These are phyloP conservation scores for Litsea cubeba DNA, from an alignment of 164 flowering plant species.

Conservation along the genomic window DNA sequence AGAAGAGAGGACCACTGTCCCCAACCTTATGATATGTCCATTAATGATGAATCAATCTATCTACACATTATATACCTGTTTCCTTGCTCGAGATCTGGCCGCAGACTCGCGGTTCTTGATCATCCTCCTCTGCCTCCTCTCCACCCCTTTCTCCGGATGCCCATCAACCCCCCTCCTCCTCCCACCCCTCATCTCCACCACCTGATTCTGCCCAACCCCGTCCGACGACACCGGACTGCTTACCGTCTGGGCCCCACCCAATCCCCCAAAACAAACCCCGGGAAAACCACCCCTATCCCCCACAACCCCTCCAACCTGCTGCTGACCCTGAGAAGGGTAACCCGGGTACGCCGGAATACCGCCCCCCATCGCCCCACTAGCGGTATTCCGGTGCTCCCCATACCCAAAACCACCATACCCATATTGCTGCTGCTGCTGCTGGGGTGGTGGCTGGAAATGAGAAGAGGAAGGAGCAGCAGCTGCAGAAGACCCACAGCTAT, in stretches of 20 bases:
- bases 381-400: slow-evolving; percentile 13
- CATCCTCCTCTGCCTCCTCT: slow-evolving; percentile 93
- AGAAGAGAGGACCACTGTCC: too few species aligned
- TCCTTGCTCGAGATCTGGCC: slow-evolving; percentile 91
- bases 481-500: slow-evolving; percentile 15
- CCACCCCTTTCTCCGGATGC: slow-evolving; percentile 92
- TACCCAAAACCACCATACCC: neutral
- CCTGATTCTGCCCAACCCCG: slow-evolving; percentile 31
- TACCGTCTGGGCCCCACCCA: slow-evolving; percentile 39
- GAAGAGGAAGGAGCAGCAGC: neutral
- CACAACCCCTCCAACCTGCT: neutral
- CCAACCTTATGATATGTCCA: too few species aligned
- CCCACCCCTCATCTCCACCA: slow-evolving; percentile 20
- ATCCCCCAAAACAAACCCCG: slow-evolving; percentile 33
- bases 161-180: slow-evolving; percentile 74
- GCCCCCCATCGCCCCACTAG: slow-evolving; percentile 9
- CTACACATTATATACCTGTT: slow-evolving; percentile 51
- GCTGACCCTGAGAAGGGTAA: neutral
- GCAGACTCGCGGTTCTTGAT: slow-evolving; percentile 98
- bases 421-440: neutral
- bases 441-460: neutral
- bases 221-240: slow-evolving; percentile 69
- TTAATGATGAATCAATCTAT: too few species aligned
- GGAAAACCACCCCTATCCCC: slow-evolving; percentile 21
- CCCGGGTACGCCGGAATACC: neutral